Evolutionary conservation across 73 alveolate genomes (phyloP), one percentile per base, ranked within the genome.

Genomic region (Loxodes magnus): DNA sequence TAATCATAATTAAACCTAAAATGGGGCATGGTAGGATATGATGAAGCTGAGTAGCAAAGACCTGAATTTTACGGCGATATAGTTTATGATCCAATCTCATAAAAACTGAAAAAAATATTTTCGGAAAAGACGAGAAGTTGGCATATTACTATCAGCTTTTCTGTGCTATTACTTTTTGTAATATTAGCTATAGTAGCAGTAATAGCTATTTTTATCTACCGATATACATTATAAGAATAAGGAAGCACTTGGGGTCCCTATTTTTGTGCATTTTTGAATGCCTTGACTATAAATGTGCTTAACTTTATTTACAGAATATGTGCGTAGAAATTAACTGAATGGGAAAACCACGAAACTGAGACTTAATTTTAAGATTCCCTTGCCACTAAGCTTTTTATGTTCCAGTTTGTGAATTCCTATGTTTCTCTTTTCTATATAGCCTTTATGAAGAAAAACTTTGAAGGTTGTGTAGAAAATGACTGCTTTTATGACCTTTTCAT

Each of bases 291-390:
- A 12, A 7, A n/a, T 4, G 3, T 63, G 14, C 35, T 63, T 51
- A 63, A 63, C 54, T 6, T 6, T 7, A 19, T 63, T 7, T 63
- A 53, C 38, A 25, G 20, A 12, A 2, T 5, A 22, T 3, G 51
- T 5, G 67, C 77, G 0, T 31, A 16, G 16, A 19, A 5, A 14
- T 10, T 63, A 30, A 63, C 60, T 14, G 44, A 63, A n/a, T 63
- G 52, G 48, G 77, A 63, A 36, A 63, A 63, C 37, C 67, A 53
- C 30, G 53, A 63, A 16, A 63, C 77, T 26, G 61, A 63, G 19
- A 30, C 69, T 14, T 35, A 33, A 26, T 63, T 31, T 30, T 66
- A 63, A 30, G 53, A 33, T 20, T 22, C 44, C 9, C 35, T 63
- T 2, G 53, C 53, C 28, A 43, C 33, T 12, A 63, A 63, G 19